A percentile compares a stretch with the other conserved stretches of the same genome.
phyloP scores from a whole-genome alignment of 75 land plant genomes.

The Cunninghamia lanceolata region DNA sequence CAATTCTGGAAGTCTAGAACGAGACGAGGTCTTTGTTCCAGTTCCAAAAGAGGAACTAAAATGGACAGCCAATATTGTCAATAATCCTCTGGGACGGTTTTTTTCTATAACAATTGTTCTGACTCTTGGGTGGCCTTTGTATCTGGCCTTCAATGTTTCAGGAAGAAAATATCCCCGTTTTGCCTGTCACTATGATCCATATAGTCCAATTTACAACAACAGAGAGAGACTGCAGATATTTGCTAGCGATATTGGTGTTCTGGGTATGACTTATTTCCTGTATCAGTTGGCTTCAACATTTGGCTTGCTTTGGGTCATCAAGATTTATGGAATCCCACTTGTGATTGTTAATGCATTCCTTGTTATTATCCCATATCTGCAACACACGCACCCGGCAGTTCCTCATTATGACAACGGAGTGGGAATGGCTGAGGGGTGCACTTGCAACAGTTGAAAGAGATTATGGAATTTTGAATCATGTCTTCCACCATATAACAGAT shows the following conservation, averaged over 20 bases:
- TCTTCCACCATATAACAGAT: conserved; percentile 74
- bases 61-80: conserved; percentile 34
- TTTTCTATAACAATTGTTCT: conserved; percentile 40
- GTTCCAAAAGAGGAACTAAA: conserved; percentile 41
- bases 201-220: conserved; percentile 53
- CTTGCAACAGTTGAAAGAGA: conserved; percentile 73
- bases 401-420: conserved; percentile 71
- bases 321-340: conserved; percentile 65
- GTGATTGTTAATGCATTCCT: conserved; percentile 66
- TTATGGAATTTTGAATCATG: conserved; percentile 66
- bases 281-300: conserved; percentile 33
- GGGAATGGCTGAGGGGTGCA: conserved; percentile 86
- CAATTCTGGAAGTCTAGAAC: conserved; percentile 71
- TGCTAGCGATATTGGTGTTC: conserved; percentile 55
- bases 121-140: conserved; percentile 64
- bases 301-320: conserved; percentile 40
- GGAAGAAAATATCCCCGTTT: conserved; percentile 36
- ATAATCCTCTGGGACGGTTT: conserved; percentile 61
- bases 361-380: conserved; percentile 70
- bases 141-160: conserved; percentile 23
- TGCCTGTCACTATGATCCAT: conserved; percentile 61
- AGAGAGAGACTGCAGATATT: conserved; percentile 56
- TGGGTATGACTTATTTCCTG: conserved; percentile 24
- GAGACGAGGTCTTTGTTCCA: conserved; percentile 86
- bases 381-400: conserved; percentile 77